Evolutionary conservation across 192 early-diverging fungal species (phyloP), one percentile per base, ranked within the genome.

Genomic region (Jimgerdemannia lactiflua): DNA sequence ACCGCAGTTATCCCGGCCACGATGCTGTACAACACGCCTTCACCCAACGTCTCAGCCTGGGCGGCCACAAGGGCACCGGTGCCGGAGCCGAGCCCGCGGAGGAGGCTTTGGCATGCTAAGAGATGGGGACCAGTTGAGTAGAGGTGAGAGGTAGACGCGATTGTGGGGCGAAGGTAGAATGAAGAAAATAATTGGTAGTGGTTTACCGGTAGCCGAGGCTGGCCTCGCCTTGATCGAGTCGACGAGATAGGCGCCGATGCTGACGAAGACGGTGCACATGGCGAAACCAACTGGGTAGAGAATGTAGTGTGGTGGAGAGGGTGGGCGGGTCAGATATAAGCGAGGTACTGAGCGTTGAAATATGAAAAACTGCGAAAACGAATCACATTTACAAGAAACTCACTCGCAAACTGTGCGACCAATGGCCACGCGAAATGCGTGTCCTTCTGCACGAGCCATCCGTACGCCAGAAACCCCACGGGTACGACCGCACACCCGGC

Each of bases 241-340:
- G n/a, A 83, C 75, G 44, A 83, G 76, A 20, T 83, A 83, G 4
- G 81, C 72, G 8, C 72, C 69, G 54, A 83, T 69, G 43, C 69
- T 71, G 3, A 83, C 73, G 8, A 73, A 77, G 6, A 78, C 78
- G 39, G 72, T 71, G 78, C 78, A 79, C n/a, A 77, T 39, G 3
- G 71, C 41, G 42, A 75, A 41, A 19, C 77, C 78, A 11, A 83
- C 81, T 83, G 71, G 49, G 49, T 10, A 18, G 67, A 41, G 18
- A 68, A 68, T 18, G 19, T 19, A 68, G 19, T 68, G 19, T 65
- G 19, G 1, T 68, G 67, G 67, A 6, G 67, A 8, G 67, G 4
- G 17, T 20, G 4, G 19, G 19, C 2, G 6, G 49, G 49, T 59
- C 49, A 10, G 49, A 59, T 59, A 0, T 54, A 59, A 41, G 29